Evolutionary conservation across 495 filamentous ascomycete genomes (phyloP), one percentile per base, ranked within the genome.

Genomic region (Podospora anserina): DNA sequence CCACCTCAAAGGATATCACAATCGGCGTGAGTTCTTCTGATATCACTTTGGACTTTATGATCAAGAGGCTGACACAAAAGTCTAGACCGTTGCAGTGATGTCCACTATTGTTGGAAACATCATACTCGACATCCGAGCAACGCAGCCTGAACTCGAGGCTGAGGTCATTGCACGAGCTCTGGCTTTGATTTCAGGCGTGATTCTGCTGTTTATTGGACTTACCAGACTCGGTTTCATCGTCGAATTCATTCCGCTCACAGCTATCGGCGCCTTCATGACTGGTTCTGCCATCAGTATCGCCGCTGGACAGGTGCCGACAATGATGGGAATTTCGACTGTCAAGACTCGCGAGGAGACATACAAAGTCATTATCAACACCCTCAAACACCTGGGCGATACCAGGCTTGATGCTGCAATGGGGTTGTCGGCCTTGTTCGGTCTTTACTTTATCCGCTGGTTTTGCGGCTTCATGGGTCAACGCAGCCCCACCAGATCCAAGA

Each of bases 81-180:
- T 62, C n/a, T 75, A 94, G 91, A 91, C 94, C 32, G 94, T 97
- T 49, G 94, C 94, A 39, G 94, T 98, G 67, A 91, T 97, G 89
- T 99, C 94, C 3, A 95, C 91, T 16, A 79, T 98, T 59, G 89
- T 89, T 3, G 95, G 95, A 54, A 88, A 89, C 56, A 88, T 96
- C 59, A 84, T 97, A 63, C 69, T 79, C 59, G 76, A 84, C 9
- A 89, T 87, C 7, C 73, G 80, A 32, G 77, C 80, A 27, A 78
- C 73, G 34, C 76, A 87, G 56, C 79, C 74, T 3, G 68, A 76
- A 1, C 76, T 83, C 18, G 66, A 66, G 2, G 70, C 75, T 4
- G 74, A 80, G 5, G 74, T 72, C 39, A 81, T 85, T 58, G 83
- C 83, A 5, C 74, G 79, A 7, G 78, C 77, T 27, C 74, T 86